phyloP scores from a whole-genome alignment of 2,329 filamentous ascomycete genomes.

The Xylaria sp. region DNA sequence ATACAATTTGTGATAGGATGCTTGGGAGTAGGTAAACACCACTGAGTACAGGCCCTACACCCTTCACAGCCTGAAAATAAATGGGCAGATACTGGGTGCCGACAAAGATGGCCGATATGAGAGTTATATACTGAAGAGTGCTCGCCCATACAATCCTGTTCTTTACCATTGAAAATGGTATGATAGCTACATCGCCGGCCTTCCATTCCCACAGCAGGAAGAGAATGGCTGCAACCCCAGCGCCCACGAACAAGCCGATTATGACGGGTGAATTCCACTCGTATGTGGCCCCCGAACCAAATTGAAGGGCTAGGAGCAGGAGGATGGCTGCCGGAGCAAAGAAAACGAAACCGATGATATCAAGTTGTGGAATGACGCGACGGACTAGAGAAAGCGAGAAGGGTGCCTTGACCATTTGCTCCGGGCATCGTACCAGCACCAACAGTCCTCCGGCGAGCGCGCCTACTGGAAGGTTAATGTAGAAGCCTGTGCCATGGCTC shows the following conservation, averaged over 20 bases:
- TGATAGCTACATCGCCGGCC: constrained; percentile 55
- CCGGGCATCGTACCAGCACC: constrained; percentile 44
- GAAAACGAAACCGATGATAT: constrained; percentile 49
- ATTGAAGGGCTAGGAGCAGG: constrained; percentile 54
- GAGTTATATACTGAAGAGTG: constrained; percentile 48
- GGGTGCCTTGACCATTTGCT: constrained; percentile 42
- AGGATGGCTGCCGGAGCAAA: constrained; percentile 50
- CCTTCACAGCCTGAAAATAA: constrained; percentile 43
- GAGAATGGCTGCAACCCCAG: constrained; percentile 39
- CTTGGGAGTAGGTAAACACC: constrained; percentile 43
- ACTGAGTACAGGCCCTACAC: constrained; percentile 39
- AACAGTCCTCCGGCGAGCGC: constrained; percentile 44
- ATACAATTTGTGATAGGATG: constrained; percentile 52
- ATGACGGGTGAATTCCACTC: constrained; percentile 47
- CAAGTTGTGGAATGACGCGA: constrained; percentile 44
- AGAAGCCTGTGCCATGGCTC: constrained; percentile 32
- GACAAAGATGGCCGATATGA: constrained; percentile 52
- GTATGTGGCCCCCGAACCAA: constrained; percentile 47
- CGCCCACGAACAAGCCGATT: constrained; percentile 49
- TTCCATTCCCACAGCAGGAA: constrained; percentile 51
- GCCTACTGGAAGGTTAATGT: constrained; percentile 54
- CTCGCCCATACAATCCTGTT: constrained; percentile 51
- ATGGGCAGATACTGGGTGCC: constrained; percentile 39
- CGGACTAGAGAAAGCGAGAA: constrained; percentile 33
- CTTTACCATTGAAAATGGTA: constrained; percentile 52